These are phyloP conservation scores for Colletotrichum higginsianum DNA, from an alignment of 2,329 filamentous ascomycete genomes.

Conservation along the genomic window DNA sequence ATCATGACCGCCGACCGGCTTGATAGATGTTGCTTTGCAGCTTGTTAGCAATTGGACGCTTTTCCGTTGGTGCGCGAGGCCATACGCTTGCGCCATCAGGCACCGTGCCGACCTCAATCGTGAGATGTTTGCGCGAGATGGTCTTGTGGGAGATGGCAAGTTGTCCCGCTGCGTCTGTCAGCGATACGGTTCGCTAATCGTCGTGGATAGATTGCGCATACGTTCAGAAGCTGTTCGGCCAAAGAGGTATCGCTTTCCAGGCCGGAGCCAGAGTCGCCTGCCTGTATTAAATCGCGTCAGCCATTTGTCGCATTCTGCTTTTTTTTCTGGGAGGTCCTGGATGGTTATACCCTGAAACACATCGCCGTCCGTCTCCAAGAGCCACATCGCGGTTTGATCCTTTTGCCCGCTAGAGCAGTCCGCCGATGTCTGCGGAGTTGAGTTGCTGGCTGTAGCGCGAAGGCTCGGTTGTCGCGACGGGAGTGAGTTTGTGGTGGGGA, in stretches of 20 bases:
- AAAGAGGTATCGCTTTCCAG: slow-evolving; percentile 88
- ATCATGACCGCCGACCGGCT: slow-evolving; percentile 80
- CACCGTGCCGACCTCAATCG: slow-evolving; percentile 79
- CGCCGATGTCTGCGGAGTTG: slow-evolving; percentile 13
- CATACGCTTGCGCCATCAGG: slow-evolving; percentile 77
- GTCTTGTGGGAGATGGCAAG: slow-evolving; percentile 83
- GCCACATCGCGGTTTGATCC: slow-evolving; percentile 68
- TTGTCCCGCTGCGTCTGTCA: slow-evolving; percentile 67
- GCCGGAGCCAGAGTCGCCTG: slow-evolving; percentile 83
- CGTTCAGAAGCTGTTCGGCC: slow-evolving; percentile 81
- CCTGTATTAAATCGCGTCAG: slow-evolving; percentile 47
- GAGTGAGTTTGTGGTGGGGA: slow-evolving; percentile 30
- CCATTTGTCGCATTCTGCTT: slow-evolving; percentile 17
- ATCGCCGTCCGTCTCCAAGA: slow-evolving; percentile 71
- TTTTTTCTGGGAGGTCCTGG: not conserved
- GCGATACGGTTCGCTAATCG: not conserved
- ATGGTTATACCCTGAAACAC: slow-evolving; percentile 61
- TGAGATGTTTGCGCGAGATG: slow-evolving; percentile 91
- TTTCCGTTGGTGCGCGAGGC: slow-evolving; percentile 7
- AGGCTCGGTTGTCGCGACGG: slow-evolving; percentile 8
- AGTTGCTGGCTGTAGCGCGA: not conserved
- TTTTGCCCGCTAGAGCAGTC: not conserved
- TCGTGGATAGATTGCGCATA: slow-evolving; percentile 51
- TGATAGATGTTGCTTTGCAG: slow-evolving; percentile 70
- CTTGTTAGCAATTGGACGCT: slow-evolving; percentile 4